phyloP scores from a whole-genome alignment of 108 stramenopile genomes.

The Mediolabrus comicus region DNA sequence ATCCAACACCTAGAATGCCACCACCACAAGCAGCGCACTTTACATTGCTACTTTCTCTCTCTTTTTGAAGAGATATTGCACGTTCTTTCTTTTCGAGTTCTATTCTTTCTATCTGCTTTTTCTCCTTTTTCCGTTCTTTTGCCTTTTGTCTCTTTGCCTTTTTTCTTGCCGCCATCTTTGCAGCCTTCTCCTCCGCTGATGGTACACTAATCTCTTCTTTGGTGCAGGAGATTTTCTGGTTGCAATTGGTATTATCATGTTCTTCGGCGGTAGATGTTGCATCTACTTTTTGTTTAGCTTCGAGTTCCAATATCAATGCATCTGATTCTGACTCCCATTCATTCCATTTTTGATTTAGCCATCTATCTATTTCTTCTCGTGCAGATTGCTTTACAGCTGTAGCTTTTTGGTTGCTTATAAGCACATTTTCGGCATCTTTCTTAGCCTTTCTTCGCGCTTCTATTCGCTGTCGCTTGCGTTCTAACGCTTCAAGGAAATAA shows the following conservation, averaged over 20 bases:
- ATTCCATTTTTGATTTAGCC: constrained; percentile 10
- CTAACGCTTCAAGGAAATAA: constrained; percentile 15
- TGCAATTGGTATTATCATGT: background rate
- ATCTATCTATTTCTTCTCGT: constrained; percentile 28
- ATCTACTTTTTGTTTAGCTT: background rate
- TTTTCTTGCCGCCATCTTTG: constrained; percentile 34
- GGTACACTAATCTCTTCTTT: background rate
- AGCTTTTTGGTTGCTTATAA: constrained; percentile 7
- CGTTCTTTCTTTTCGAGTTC: constrained; percentile 15
- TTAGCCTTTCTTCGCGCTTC: constrained; percentile 19
- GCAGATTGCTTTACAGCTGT: constrained; percentile 17
- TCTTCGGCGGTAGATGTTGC: background rate
- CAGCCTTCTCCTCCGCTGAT: constrained; percentile 21
- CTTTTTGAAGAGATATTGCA: constrained; percentile 22
- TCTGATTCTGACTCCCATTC: background rate
- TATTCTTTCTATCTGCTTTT: constrained; percentile 33
- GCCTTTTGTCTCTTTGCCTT: constrained; percentile 55
- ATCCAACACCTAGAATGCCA: constrained; percentile 56
- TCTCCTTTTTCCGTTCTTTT: constrained; percentile 48
- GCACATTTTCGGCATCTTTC: background rate
- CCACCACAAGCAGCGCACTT: constrained; percentile 50
- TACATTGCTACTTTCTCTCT: constrained; percentile 29
- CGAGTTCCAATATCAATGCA: background rate
- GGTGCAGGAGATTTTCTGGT: background rate
- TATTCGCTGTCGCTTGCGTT: constrained; percentile 23